These are phyloP conservation scores for Gossypium armourianum DNA, from an alignment of 441 rosid genomes.

Conservation along the genomic window DNA sequence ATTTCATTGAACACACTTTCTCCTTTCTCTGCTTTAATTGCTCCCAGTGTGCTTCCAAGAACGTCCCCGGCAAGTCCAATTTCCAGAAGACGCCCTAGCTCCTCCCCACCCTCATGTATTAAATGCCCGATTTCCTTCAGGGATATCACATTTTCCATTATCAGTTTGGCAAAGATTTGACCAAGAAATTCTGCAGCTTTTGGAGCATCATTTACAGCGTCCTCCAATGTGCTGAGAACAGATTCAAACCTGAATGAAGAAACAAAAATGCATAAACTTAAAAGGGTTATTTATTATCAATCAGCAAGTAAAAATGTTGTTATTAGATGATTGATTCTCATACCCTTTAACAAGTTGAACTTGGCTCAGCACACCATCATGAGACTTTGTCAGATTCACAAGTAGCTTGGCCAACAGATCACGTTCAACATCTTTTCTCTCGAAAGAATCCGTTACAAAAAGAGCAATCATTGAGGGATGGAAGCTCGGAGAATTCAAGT, in stretches of 20 bases:
- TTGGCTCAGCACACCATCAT: conserved; percentile 35
- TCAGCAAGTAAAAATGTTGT: not conserved
- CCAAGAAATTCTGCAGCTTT: conserved; percentile 37
- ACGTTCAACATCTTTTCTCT: conserved; percentile 83
- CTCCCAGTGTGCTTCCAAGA: conserved; percentile 62
- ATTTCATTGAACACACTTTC: conserved; percentile 46
- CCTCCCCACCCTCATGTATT: conserved; percentile 61
- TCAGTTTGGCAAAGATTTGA: conserved; percentile 39
- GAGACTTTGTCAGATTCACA: conserved; percentile 50
- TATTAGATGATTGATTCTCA: not conserved
- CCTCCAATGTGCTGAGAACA: conserved; percentile 64
- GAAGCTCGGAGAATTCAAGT: conserved; percentile 63
- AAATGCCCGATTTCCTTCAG: conserved; percentile 50
- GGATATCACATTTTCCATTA: conserved; percentile 37
- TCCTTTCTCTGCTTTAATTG: conserved; percentile 51
- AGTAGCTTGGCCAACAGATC: conserved; percentile 78
- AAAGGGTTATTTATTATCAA: not conserved
- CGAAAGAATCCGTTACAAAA: conserved; percentile 92
- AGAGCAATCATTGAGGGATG: conserved; percentile 80
- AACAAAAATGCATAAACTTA: not conserved
- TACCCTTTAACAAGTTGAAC: conserved; percentile 72
- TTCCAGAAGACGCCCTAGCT: conserved; percentile 43
- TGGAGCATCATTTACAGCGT: conserved; percentile 68
- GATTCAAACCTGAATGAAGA: conserved; percentile 53
- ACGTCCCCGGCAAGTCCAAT: conserved; percentile 77